Evolutionary conservation across 805 yeast species (phyloP), one percentile per base, ranked within the genome.

Genomic region (Sugiyamaella valdiviana): DNA sequence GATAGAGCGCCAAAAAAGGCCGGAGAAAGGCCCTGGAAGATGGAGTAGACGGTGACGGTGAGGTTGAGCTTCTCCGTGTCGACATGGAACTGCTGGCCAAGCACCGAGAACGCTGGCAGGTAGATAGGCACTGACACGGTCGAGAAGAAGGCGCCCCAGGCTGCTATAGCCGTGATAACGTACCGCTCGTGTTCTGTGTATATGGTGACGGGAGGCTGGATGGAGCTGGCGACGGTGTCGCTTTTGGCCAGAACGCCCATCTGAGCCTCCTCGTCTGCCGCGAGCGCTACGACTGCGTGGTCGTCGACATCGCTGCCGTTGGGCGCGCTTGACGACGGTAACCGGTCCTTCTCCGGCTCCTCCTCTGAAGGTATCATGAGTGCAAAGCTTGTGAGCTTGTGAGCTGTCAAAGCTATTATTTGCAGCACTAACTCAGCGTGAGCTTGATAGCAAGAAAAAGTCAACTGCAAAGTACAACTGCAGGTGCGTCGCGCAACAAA

Each of bases 21-120:
- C 0, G 96, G 96, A 0, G 85, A 66, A 0, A 85, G 49, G 1
- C 95, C 95, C 65, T 88, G 96, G 47, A 83, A 74, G 9, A 85
- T 62, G 45, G 85, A 74, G 57, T 87, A 88, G 0, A 85, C 81
- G 1, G 88, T 89, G 32, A 89, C 83, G 0, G 95, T 78, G 14
- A 84, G 58, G 59, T 87, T 85, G 46, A 81, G 78, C 47, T 71
- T 66, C 46, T 79, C 82, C 42, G 78, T 77, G 2, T 79, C 58
- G 4, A 82, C 75, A 40, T 72, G 42, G 57, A 88, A 85, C 23
- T 78, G 64, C 0, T 63, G 54, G 43, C 80, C 77, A 6, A 89
- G 67, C 4, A 73, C 69, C 0, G 81, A 77, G 15, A 88, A 65
- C 0, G 88, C 88, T 0, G 95, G 95, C 65, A 85, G 83, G 61